Conservation (phyloP, 441 rosid genomes). For the Pelargonium australe region DNA sequence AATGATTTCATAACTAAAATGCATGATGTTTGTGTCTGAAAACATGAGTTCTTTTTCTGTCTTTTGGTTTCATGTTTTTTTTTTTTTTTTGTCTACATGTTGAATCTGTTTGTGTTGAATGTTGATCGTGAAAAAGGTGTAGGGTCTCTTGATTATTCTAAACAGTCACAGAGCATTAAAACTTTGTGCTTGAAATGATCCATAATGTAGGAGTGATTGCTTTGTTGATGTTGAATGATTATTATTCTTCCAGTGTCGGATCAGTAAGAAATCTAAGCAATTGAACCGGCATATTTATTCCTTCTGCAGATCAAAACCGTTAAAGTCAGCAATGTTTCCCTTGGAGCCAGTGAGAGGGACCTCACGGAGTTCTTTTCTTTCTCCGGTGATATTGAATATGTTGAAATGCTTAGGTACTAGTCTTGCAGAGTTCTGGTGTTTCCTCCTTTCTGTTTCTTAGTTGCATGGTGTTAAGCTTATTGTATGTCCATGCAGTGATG, state of each 20-base stretch:
- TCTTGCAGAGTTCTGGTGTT: background rate
- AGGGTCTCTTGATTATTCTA: no score
- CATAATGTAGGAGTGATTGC: background rate
- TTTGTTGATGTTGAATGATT: background rate
- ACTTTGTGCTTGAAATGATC: no score
- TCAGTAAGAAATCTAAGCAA: no score
- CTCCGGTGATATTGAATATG: slow-evolving; percentile 77
- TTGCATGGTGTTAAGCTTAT: slow-evolving; percentile 6
- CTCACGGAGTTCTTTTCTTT: slow-evolving; percentile 83
- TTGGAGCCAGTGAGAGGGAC: slow-evolving; percentile 60
- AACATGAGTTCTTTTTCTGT: no score
- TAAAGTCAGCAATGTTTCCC: slow-evolving; percentile 73
- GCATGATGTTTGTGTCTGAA: no score
- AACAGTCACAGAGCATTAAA: no score
- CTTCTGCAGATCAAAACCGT: slow-evolving; percentile 55
- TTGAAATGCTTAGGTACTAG: slow-evolving; percentile 57
- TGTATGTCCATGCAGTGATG: slow-evolving; percentile 36
- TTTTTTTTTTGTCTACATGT: no score
- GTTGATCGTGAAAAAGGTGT: no score
- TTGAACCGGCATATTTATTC: slow-evolving; percentile 5
- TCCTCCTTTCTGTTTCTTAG: background rate
- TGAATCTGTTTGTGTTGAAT: no score
- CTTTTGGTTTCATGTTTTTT: no score
- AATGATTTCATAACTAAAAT: no score
- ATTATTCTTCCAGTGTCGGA: no score